phyloP scores from a whole-genome alignment of 179 eudicot species.

The Vitellaria paradoxa region DNA sequence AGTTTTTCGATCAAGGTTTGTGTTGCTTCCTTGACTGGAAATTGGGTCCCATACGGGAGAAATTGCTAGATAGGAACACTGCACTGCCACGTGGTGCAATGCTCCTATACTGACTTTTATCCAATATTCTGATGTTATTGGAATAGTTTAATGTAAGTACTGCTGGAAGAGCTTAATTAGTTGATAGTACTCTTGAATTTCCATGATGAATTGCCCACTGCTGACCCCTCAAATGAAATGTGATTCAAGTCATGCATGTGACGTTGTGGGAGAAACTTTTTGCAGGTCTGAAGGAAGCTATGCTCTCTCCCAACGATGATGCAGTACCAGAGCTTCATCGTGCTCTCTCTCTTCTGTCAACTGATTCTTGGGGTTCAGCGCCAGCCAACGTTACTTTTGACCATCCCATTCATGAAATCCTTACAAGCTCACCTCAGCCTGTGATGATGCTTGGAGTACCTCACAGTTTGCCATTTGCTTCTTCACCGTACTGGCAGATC shows the following conservation, averaged over 20 bases:
- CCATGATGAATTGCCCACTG: neutral
- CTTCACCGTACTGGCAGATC: slow-evolving; percentile 52
- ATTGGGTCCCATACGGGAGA: too few species aligned
- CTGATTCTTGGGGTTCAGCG: slow-evolving; percentile 60
- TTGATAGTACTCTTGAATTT: neutral
- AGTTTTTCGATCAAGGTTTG: slow-evolving; percentile 58
- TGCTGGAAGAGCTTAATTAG: neutral
- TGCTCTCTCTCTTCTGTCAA: slow-evolving; percentile 99
- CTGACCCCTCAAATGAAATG: neutral
- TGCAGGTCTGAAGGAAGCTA: slow-evolving; percentile 52
- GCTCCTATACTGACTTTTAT: neutral
- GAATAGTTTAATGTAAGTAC: neutral
- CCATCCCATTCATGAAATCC: slow-evolving; percentile 34
- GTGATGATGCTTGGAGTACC: slow-evolving; percentile 32
- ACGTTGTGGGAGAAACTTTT: neutral
- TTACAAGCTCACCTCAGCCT: slow-evolving; percentile 24
- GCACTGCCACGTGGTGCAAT: too few species aligned
- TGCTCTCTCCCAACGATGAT: slow-evolving; percentile 46
- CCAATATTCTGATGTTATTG: neutral
- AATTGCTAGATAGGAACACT: too few species aligned
- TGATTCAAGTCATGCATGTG: neutral
- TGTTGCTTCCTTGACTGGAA: slow-evolving; percentile 3
- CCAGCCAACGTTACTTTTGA: slow-evolving; percentile 31
- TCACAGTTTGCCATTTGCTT: slow-evolving; percentile 35
- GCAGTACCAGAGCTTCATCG: slow-evolving; percentile 57